Conservation (phyloP, 495 filamentous ascomycete species). For the Tuber aestivum region DNA sequence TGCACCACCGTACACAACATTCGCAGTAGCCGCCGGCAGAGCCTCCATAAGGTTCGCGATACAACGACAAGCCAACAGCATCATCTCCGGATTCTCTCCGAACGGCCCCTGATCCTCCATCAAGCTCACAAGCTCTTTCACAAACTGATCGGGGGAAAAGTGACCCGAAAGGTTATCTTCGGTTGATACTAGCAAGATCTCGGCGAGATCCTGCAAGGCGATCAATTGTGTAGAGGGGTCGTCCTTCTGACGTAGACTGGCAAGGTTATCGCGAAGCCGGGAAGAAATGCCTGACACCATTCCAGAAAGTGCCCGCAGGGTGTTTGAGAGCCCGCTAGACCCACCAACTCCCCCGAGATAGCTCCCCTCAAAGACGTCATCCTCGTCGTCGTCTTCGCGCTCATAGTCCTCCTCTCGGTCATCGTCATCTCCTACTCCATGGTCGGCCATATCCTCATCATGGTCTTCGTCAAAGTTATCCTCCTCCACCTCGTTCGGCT, state of each 20-base stretch:
- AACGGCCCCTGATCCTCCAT: conserved; percentile 84
- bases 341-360: conserved; percentile 62
- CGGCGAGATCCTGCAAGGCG: conserved; percentile 87
- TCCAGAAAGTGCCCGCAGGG: conserved; percentile 76
- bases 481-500: conserved; percentile 53
- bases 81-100: conserved; percentile 92
- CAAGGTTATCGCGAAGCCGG: conserved; percentile 74
- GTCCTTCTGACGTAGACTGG: conserved; percentile 77
- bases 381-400: conserved; percentile 49
- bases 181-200: conserved; percentile 86
- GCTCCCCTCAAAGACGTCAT: conserved; percentile 70
- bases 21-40: conserved; percentile 80
- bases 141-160: conserved; percentile 87
- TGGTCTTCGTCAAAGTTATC: conserved; percentile 49
- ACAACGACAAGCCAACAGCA: conserved; percentile 93
- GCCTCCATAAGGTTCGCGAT: conserved; percentile 98
- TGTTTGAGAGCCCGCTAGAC: conserved; percentile 65
- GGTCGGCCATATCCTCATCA: conserved; percentile 50
- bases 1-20: conserved; percentile 92
- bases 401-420: conserved; percentile 52
- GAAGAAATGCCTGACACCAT: conserved; percentile 81
- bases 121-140: conserved; percentile 85
- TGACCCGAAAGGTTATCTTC: conserved; percentile 95
- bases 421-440: conserved; percentile 46
- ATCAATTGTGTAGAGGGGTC: conserved; percentile 85